Evolutionary conservation across 306 rosid species (phyloP).

Genomic region (Vigna reflexopilosa): DNA sequence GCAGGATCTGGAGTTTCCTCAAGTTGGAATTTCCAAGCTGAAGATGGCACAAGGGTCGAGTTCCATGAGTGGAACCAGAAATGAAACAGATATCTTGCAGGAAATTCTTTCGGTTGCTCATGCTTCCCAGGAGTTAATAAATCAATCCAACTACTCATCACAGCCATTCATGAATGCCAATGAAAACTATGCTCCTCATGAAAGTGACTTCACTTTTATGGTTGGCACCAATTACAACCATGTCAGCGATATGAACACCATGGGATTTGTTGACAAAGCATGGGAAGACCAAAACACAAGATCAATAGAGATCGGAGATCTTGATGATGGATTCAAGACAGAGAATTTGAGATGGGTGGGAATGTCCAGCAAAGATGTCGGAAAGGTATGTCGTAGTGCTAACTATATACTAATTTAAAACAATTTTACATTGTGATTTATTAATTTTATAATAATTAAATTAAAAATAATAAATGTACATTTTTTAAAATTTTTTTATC

Average conservation of each 20-base stretch:
- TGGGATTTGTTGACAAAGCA: constrained; percentile 54
- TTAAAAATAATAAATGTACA: too few species aligned
- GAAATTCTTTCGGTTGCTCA: constrained; percentile 95
- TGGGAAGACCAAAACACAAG: constrained; percentile 69
- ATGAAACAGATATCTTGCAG: constrained; percentile 75
- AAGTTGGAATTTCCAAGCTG: constrained; percentile 56
- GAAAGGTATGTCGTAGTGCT: constrained; percentile 59
- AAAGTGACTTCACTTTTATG: constrained; percentile 74
- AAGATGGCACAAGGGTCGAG: constrained; percentile 53
- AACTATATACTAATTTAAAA: neutral
- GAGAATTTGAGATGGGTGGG: constrained; percentile 91
- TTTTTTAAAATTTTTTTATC: too few species aligned
- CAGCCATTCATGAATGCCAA: constrained; percentile 50
- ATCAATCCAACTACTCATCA: constrained; percentile 53
- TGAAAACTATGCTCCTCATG: constrained; percentile 48
- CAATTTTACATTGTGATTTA: too few species aligned
- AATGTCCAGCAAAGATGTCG: constrained; percentile 70
- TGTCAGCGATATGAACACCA: constrained; percentile 45
- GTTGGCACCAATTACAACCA: constrained; percentile 53
- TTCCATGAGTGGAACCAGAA: constrained; percentile 45
- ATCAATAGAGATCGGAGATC: constrained; percentile 64
- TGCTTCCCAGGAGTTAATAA: constrained; percentile 75
- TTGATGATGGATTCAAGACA: constrained; percentile 62
- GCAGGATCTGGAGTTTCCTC: constrained; percentile 76
- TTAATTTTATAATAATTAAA: too few species aligned